Conservation (phyloP, 331 rosid species). For the Quercus phellos region DNA sequence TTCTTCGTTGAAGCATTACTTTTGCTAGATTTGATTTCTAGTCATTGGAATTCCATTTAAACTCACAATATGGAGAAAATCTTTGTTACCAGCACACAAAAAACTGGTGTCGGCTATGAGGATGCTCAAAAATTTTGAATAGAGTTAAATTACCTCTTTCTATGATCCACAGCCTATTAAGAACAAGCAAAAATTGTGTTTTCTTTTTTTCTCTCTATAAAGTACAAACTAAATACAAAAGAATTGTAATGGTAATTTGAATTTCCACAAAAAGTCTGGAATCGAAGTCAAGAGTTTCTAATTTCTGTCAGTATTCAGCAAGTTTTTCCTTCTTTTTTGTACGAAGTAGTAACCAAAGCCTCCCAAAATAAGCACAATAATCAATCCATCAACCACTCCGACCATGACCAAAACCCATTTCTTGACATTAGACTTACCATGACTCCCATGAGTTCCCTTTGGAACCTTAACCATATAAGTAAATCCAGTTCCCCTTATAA, state of each 20-base stretch:
- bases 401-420: slow-evolving; percentile 69
- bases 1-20: too few relatives aligned
- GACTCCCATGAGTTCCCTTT: slow-evolving; percentile 39
- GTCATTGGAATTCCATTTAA: too few relatives aligned
- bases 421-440: slow-evolving; percentile 42
- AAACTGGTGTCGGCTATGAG: slow-evolving; percentile 7
- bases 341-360: slow-evolving; percentile 60
- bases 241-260: background rate
- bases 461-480: slow-evolving; percentile 73
- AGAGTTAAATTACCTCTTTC: background rate
- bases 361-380: slow-evolving; percentile 59
- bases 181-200: slow-evolving; percentile 34
- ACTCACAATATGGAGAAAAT: too few relatives aligned
- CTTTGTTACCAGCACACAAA: slow-evolving; percentile 12
- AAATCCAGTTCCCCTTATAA: slow-evolving; percentile 38
- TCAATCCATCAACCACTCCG: slow-evolving; percentile 73
- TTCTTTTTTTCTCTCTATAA: background rate
- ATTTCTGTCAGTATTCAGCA: slow-evolving; percentile 20
- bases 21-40: too few relatives aligned
- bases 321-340: slow-evolving; percentile 33
- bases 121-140: slow-evolving; percentile 14
- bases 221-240: slow-evolving; percentile 13
- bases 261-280: slow-evolving; percentile 22
- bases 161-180: slow-evolving; percentile 20
- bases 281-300: slow-evolving; percentile 27